Percentiles rank a stretch among this genome's conserved stretches.
These are phyloP conservation scores for Pinus tabuliformis DNA, from an alignment of 75 land plant genomes.

Conservation along the genomic window DNA sequence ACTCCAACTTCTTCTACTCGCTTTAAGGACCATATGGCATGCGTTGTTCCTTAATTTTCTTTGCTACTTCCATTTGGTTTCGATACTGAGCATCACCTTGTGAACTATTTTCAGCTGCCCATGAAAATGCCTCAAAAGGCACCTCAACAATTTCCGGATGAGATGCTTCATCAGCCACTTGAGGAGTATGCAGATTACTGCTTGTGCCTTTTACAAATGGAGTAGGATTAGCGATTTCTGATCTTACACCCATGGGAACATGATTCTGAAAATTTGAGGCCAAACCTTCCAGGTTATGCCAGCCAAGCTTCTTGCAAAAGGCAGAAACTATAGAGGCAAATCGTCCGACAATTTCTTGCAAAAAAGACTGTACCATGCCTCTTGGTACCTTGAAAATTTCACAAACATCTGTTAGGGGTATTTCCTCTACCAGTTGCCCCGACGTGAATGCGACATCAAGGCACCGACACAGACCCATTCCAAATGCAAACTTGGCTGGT, in stretches of 20 bases:
- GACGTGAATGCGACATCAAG: too few relatives aligned
- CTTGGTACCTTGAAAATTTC: slow-evolving; percentile 90
- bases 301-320: slow-evolving; percentile 96
- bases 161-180: too few relatives aligned
- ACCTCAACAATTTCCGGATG: too few relatives aligned
- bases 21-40: slow-evolving; percentile 78
- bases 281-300: slow-evolving; percentile 92
- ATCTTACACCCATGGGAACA: slow-evolving; percentile 94
- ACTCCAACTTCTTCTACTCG: slow-evolving; percentile 94
- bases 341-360: slow-evolving; percentile 97
- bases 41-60: slow-evolving; percentile 94
- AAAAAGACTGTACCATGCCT: slow-evolving; percentile 94
- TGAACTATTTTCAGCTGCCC: neutral
- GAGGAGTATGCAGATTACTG: too few relatives aligned
- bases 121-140: too few relatives aligned
- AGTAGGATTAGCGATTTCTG: slow-evolving; percentile 61
- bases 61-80: slow-evolving; percentile 74
- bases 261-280: slow-evolving; percentile 96
- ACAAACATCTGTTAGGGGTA: slow-evolving; percentile 84
- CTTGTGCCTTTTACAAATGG: too few relatives aligned
- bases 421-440: slow-evolving; percentile 41
- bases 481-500: too few relatives aligned
- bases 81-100: slow-evolving; percentile 23
- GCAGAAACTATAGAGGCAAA: slow-evolving; percentile 94
- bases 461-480: too few relatives aligned